Evolutionary conservation across 768 basidiomycete species (phyloP), one percentile per base, ranked within the genome.

Genomic region (Botryobasidium botryosum): DNA sequence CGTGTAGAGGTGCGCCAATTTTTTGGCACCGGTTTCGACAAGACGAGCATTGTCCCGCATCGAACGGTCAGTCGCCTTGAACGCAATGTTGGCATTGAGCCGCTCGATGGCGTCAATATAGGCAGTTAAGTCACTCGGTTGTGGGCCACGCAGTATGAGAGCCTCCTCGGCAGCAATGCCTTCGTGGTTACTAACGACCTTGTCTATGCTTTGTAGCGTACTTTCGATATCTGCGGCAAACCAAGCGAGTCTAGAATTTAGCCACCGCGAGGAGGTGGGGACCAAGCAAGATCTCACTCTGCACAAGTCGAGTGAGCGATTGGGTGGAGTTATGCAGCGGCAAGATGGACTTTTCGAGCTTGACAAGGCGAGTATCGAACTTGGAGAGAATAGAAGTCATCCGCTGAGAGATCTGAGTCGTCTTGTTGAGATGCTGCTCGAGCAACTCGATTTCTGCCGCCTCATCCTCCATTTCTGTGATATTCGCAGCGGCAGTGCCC

Each of bases 381-480:
- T 79, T 85, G 50, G 79, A 76, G 40, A 90, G 67, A 53, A 87
- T 78, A 37, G 79, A 73, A 49, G 74, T 85, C 84, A 88, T 87
- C 41, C 81, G 68, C 54, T 80, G 79, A 1, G 84, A 86, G 49
- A 84, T 79, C 55, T 82, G 82, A 18, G 72, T 72, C 0, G 84
- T 87, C 62, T 86, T 87, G 59, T 80, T 76, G 35, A 88, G 65
- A 56, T 87, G 86, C 60, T 87, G 85, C 62, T 88, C 82, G 7
- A 88, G 69, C 50, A 80, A 69, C 62, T 80, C 79, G 35, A 82
- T 79, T 57, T 82, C 79, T 20, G 79, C 79, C 0, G 74, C 72
- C 53, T 82, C 79, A 52, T 80, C 68, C 27, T 69, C 68, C 68
- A 69, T 69, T n/a, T n/a, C n/a, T n/a, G n/a, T n/a, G n/a, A n/a